Conservation (phyloP, 371 early-diverging fungal species). For the Dichotomocladium elegans region DNA sequence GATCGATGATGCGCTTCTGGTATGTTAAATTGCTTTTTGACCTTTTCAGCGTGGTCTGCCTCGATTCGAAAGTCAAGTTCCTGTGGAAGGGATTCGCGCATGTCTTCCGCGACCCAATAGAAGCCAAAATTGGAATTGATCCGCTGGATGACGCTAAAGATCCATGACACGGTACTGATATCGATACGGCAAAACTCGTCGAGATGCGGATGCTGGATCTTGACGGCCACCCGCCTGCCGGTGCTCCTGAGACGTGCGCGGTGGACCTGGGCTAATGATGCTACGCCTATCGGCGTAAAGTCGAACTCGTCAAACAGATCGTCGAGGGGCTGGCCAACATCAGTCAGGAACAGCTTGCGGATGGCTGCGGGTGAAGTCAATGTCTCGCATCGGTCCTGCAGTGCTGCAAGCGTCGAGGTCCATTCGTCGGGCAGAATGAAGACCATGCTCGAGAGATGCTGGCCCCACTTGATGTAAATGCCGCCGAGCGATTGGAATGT, state of each 20-base stretch:
- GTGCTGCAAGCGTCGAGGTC: slow-evolving; percentile 73
- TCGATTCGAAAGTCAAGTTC: slow-evolving; percentile 88
- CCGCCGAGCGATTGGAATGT: slow-evolving; percentile 71
- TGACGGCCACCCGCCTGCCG: slow-evolving; percentile 79
- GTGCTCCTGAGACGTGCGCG: slow-evolving; percentile 52
- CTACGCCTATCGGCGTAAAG: slow-evolving; percentile 69
- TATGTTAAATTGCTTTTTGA: slow-evolving; percentile 64
- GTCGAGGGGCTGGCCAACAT: slow-evolving; percentile 53
- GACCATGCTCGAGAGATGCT: slow-evolving; percentile 83
- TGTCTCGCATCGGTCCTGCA: slow-evolving; percentile 82
- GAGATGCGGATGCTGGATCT: slow-evolving; percentile 86
- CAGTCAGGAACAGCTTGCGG: slow-evolving; percentile 56
- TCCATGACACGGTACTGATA: slow-evolving; percentile 65
- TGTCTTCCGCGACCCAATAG: slow-evolving; percentile 87
- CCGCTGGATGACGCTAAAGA: slow-evolving; percentile 59
- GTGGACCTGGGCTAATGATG: slow-evolving; percentile 86
- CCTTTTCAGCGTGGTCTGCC: slow-evolving; percentile 67
- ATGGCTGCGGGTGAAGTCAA: slow-evolving; percentile 59
- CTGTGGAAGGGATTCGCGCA: slow-evolving; percentile 76
- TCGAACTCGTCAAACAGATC: slow-evolving; percentile 66
- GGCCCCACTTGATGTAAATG: slow-evolving; percentile 91
- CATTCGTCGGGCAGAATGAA: slow-evolving; percentile 89
- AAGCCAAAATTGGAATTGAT: slow-evolving; percentile 89
- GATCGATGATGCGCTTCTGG: slow-evolving; percentile 22
- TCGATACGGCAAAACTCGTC: slow-evolving; percentile 75